A percentile compares a stretch with the other conserved stretches of the same genome.
Conservation (phyloP, 495 filamentous ascomycete species). For the Diplogelasinospora grovesii region DNA sequence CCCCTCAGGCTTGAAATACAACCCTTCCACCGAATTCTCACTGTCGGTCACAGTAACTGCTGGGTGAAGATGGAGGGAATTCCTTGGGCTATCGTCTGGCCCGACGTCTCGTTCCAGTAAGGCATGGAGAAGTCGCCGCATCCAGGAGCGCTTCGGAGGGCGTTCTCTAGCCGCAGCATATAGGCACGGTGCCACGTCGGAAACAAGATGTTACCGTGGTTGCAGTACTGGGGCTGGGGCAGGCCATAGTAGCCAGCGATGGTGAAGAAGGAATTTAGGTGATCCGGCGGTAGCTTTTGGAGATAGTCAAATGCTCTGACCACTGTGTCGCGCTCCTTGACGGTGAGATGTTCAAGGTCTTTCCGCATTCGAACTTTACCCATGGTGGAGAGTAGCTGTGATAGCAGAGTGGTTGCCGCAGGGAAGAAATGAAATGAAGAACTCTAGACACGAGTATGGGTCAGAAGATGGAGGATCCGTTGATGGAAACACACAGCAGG, state of each 20-base stretch:
- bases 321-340: slow-evolving; percentile 5
- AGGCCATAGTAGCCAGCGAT: slow-evolving; percentile 25
- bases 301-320: slow-evolving; percentile 13
- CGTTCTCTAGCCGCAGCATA: slow-evolving; percentile 12
- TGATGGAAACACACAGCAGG: no score
- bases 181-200: slow-evolving; percentile 37
- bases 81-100: no score
- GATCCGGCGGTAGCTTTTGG: background rate
- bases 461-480: no score
- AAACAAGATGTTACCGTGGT: slow-evolving; percentile 36
- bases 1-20: slow-evolving; percentile 18
- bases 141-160: slow-evolving; percentile 12
- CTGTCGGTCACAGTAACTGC: background rate
- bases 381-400: background rate
- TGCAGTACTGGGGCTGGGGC: slow-evolving; percentile 20
- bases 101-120: slow-evolving; percentile 20
- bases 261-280: slow-evolving; percentile 17
- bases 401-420: no score
- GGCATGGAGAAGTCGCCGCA: slow-evolving; percentile 15
- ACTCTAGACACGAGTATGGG: no score
- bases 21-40: no score
- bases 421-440: no score
- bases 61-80: slow-evolving; percentile 21
- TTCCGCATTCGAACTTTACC: background rate
- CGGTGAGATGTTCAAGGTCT: background rate